These are phyloP conservation scores for Chlamydomonas reinhardtii DNA, from an alignment of 163 green algal genomes.

Conservation along the genomic window DNA sequence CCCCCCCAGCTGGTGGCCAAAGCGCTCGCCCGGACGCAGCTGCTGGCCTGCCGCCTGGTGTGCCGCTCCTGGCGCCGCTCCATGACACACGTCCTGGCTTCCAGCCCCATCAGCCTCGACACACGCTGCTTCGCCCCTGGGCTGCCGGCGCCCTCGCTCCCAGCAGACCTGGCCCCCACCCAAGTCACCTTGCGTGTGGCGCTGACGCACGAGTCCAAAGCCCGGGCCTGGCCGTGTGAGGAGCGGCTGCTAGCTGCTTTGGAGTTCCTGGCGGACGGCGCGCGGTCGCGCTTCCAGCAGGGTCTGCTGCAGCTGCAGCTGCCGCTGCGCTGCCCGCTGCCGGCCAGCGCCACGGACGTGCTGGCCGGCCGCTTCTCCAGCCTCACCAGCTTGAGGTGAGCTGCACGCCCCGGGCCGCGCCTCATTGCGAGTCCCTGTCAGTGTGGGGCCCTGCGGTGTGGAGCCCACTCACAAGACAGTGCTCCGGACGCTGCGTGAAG, in stretches of 20 bases:
- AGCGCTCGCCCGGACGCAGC: not conserved
- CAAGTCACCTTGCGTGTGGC: not conserved
- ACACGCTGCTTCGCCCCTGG: not conserved
- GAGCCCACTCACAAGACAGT: no score
- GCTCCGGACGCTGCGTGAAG: no score
- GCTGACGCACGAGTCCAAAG: conserved; percentile 1
- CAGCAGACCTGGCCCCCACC: not conserved
- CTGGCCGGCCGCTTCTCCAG: not conserved
- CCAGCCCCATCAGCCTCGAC: not conserved
- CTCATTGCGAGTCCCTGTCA: not conserved
- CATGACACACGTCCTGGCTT: not conserved
- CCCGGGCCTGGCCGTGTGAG: not conserved
- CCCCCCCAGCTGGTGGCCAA: conserved; percentile 9
- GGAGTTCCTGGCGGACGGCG: not conserved
- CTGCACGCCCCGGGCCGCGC: no score
- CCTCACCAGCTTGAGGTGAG: conserved; percentile 4
- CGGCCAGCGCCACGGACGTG: not conserved
- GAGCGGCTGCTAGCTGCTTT: not conserved
- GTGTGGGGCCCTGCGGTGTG: no score
- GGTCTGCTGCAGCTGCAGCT: conserved; percentile 41
- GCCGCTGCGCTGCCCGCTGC: not conserved
- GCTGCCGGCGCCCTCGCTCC: not conserved
- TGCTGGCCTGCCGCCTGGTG: conserved; percentile 7
- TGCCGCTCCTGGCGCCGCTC: conserved; percentile 9
- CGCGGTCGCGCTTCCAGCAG: not conserved